These are phyloP conservation scores for Chara braunii DNA, from an alignment of 139 green algal genomes.

Conservation along the genomic window DNA sequence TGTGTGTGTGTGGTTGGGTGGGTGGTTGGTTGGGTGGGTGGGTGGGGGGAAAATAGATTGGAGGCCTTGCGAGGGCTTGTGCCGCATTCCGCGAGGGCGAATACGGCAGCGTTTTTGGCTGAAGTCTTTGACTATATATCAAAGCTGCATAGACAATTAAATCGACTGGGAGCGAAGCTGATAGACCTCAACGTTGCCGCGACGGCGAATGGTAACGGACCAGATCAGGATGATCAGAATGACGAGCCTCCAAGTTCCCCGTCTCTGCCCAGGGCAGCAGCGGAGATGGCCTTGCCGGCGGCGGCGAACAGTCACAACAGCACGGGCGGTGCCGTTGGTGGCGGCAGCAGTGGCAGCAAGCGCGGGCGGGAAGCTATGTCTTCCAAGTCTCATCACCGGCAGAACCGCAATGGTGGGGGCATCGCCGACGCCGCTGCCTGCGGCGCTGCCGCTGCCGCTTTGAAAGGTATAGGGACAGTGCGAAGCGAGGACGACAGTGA, in stretches of 20 bases:
- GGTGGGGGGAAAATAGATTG: too few relatives aligned
- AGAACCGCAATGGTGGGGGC: too few relatives aligned
- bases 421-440: too few relatives aligned
- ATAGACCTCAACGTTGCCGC: constrained; percentile 24
- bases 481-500: constrained; percentile 25
- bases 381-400: too few relatives aligned
- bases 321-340: too few relatives aligned
- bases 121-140: constrained; percentile 34
- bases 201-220: not conserved
- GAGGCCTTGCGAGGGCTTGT: constrained; percentile 25
- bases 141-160: constrained; percentile 20
- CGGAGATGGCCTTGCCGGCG: not conserved
- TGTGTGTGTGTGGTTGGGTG: too few relatives aligned
- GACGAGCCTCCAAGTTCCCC: too few relatives aligned
- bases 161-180: constrained; percentile 6
- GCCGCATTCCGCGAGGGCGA: constrained; percentile 26
- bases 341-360: too few relatives aligned
- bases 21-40: too few relatives aligned
- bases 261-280: too few relatives aligned
- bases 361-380: too few relatives aligned
- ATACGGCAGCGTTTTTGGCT: constrained; percentile 30
- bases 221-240: not conserved
- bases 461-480: not conserved
- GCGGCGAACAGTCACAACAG: not conserved
- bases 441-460: too few relatives aligned